Percentiles rank a stretch among this genome's conserved stretches.
These are phyloP conservation scores for Holtermannia corniformis DNA, from an alignment of 768 basidiomycete genomes.

Conservation along the genomic window DNA sequence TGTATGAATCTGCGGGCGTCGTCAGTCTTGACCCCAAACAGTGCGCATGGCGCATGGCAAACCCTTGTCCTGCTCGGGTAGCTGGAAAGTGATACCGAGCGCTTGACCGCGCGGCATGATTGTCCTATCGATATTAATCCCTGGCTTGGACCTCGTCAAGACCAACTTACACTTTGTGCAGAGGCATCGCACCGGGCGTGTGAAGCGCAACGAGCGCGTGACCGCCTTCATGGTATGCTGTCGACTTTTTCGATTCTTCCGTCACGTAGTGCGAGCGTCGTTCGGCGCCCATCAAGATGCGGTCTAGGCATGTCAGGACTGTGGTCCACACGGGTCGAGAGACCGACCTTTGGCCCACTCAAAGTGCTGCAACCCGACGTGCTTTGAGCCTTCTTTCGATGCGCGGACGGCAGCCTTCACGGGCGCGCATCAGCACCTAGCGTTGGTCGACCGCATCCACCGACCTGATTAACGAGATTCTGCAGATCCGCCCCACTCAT, in stretches of 20 bases:
- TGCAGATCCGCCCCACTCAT: constrained; percentile 96
- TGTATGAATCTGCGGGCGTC: constrained; percentile 31
- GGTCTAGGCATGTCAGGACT: constrained; percentile 50
- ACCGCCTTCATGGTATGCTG: constrained; percentile 90
- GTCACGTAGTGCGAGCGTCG: constrained; percentile 81
- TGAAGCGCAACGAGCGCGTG: constrained; percentile 91
- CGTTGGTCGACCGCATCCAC: constrained; percentile 31
- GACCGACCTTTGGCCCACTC: constrained; percentile 86
- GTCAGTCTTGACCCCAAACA: background rate
- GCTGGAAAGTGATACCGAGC: constrained; percentile 51
- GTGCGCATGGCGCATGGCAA: constrained; percentile 5
- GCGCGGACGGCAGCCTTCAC: constrained; percentile 92
- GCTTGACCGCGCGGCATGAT: constrained; percentile 94
- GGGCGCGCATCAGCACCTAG: constrained; percentile 1
- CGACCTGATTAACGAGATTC: constrained; percentile 82
- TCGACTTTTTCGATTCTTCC: constrained; percentile 73
- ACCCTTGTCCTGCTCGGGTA: constrained; percentile 43
- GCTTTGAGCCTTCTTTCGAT: constrained; percentile 64
- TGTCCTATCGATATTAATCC: constrained; percentile 44
- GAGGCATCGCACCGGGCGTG: constrained; percentile 88
- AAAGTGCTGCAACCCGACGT: constrained; percentile 71
- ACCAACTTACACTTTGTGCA: constrained; percentile 67
- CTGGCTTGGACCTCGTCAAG: background rate
- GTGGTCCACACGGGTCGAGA: background rate
- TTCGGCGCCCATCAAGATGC: constrained; percentile 95